These are phyloP conservation scores for Phialemonium atrogriseum DNA, from an alignment of 2,329 filamentous ascomycete genomes.

Conservation along the genomic window DNA sequence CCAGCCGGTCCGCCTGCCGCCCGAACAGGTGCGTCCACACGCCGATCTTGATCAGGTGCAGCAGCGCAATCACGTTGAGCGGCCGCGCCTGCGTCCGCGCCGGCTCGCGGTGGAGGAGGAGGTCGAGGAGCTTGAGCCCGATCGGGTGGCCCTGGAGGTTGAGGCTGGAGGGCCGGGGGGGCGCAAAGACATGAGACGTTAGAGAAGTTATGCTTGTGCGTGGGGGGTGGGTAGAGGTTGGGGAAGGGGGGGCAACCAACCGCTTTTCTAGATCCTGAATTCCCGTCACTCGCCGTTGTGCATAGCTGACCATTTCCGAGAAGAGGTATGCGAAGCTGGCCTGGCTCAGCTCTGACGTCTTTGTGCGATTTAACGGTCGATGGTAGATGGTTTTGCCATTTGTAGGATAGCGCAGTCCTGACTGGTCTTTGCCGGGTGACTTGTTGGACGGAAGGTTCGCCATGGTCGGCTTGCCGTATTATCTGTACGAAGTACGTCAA, in stretches of 20 bases:
- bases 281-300: slow-evolving; percentile 80
- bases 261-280: slow-evolving; percentile 90
- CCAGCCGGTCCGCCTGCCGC: slow-evolving; percentile 83
- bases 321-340: slow-evolving; percentile 95
- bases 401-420: slow-evolving; percentile 76
- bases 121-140: slow-evolving; percentile 88
- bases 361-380: slow-evolving; percentile 82
- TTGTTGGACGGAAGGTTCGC: slow-evolving; percentile 41
- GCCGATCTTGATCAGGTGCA: slow-evolving; percentile 91
- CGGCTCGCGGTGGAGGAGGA: slow-evolving; percentile 78
- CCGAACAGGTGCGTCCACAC: slow-evolving; percentile 90
- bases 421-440: slow-evolving; percentile 36
- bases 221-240: slow-evolving; percentile 1
- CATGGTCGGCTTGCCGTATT: slow-evolving; percentile 34
- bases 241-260: slow-evolving; percentile 34
- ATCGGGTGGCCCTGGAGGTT: slow-evolving; percentile 90
- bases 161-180: slow-evolving; percentile 44
- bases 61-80: slow-evolving; percentile 78
- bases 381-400: slow-evolving; percentile 98
- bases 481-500: no score
- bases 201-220: neutral
- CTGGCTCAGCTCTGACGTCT: slow-evolving; percentile 82
- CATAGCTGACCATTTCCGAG: slow-evolving; percentile 92
- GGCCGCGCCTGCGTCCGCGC: slow-evolving; percentile 66
- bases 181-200: slow-evolving; percentile 1